Evolutionary conservation across 305 asterid species (phyloP), one percentile per base, ranked within the genome.

Genomic region (Nicotiana rustica): DNA sequence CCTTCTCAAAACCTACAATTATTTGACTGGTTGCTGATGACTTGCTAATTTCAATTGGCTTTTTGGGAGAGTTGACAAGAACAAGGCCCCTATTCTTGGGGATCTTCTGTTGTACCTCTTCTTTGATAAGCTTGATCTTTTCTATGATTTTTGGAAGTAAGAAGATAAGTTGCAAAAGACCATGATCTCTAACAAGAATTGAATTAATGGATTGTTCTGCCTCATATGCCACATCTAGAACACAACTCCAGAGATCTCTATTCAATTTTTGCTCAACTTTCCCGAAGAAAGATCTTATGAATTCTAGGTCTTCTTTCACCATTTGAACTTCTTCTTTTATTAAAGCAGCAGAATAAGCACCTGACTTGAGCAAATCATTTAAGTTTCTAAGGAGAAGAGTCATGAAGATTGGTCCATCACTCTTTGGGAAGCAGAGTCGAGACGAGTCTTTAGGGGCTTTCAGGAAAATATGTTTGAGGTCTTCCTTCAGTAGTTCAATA

Each of bases 41-140:
- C 5, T 77, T 29, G 78, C 56, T 59, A 38, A 38, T 38, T n/a
- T 14, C 49, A 2, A 15, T 15, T 3, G 18, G 8, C 10, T 0
- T 19, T 1, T 19, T 69, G 36, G 15, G 12, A 81, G 67, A 4
- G 13, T 57, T 21, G 3, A 12, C 31, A 47, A 67, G 3, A 35
- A 56, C 18, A 15, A 6, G 31, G 10, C 17, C 69, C 47, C 1
- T 4, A 4, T 19, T 65, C 18, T 18, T 15, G 52, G 41, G 60
- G 19, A 3, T 75, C 59, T 49, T 47, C 15, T 62, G 70, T 19
- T 6, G 57, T 10, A 56, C 82, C 69, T 67, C 60, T 5, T 21
- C 1, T 41, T 38, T 83, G 41, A 83, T 14, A 14, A 66, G 64
- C 78, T 66, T 77, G 10, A 67, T 77, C 62, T 83, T 67, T 56